Conservation (phyloP, 495 filamentous ascomycete genomes). For the Aspergillus nidulans region DNA sequence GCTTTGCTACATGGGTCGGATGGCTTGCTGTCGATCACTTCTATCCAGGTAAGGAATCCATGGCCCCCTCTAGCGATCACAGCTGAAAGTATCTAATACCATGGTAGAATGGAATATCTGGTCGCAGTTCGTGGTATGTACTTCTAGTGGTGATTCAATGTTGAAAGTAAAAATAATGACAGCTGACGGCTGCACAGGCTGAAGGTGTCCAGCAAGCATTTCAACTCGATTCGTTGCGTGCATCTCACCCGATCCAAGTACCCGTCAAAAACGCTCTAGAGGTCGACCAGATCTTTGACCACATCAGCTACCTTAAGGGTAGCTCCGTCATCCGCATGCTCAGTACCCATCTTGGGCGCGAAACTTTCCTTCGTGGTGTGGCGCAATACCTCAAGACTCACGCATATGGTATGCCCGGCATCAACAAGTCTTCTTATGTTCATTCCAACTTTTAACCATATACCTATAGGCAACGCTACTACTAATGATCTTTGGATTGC, state of each 20-base stretch:
- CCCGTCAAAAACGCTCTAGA: slow-evolving; percentile 84
- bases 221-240: slow-evolving; percentile 77
- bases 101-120: slow-evolving; percentile 81
- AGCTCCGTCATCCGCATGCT: slow-evolving; percentile 95
- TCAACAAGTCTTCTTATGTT: not conserved
- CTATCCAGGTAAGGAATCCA: slow-evolving; percentile 57
- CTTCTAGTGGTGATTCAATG: slow-evolving; percentile 47
- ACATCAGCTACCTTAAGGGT: slow-evolving; percentile 93
- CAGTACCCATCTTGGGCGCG: slow-evolving; percentile 74
- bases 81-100: slow-evolving; percentile 7
- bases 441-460: not conserved
- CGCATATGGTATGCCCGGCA: slow-evolving; percentile 55
- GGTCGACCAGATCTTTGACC: slow-evolving; percentile 94
- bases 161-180: too few relatives aligned
- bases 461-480: slow-evolving; percentile 69
- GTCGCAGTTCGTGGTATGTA: slow-evolving; percentile 84
- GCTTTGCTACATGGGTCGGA: slow-evolving; percentile 97
- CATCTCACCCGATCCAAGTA: slow-evolving; percentile 93
- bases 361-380: slow-evolving; percentile 85
- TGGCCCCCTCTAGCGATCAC: not conserved
- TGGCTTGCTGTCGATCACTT: slow-evolving; percentile 91
- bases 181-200: slow-evolving; percentile 54
- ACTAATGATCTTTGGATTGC: slow-evolving; percentile 90
- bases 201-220: slow-evolving; percentile 91
- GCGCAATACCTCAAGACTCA: slow-evolving; percentile 83